A percentile compares a stretch with the other conserved stretches of the same genome.
Evolutionary conservation across 306 rosid species (phyloP).

Genomic region (Acmispon strigosus): DNA sequence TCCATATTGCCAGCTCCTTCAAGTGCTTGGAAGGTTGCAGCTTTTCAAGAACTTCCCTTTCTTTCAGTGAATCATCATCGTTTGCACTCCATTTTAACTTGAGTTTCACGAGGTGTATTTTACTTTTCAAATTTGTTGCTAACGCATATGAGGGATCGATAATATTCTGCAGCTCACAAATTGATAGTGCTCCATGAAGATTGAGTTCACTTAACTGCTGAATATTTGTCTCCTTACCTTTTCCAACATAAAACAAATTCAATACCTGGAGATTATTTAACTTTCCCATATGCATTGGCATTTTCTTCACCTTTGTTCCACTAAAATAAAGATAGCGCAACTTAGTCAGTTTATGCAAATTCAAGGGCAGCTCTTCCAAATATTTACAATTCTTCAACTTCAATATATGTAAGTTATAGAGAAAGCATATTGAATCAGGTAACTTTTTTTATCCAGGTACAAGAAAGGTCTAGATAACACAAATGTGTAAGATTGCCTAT

Average conservation of each 20-base stretch:
- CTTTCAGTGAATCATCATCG: not conserved
- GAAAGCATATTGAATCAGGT: no score
- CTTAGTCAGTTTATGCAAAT: not conserved
- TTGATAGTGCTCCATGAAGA: not conserved
- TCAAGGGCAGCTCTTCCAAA: not conserved
- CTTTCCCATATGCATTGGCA: not conserved
- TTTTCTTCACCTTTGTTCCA: not conserved
- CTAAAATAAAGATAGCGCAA: not conserved
- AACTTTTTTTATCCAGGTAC: not conserved
- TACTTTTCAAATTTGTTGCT: not conserved
- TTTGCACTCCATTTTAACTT: not conserved
- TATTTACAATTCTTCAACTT: not conserved
- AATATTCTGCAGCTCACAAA: not conserved
- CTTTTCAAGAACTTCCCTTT: slow-evolving; percentile 11
- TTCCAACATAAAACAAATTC: not conserved
- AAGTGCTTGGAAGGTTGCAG: slow-evolving; percentile 8
- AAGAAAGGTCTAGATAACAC: not conserved
- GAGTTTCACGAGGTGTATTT: not conserved
- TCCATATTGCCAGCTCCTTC: not conserved
- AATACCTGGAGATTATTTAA: not conserved
- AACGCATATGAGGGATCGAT: not conserved
- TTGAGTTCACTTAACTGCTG: not conserved
- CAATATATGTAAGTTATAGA: no score
- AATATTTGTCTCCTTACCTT: not conserved
- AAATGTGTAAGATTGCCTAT: not conserved